phyloP scores from a whole-genome alignment of 2,329 filamentous ascomycete genomes.

The Aspergillus ibericus region DNA sequence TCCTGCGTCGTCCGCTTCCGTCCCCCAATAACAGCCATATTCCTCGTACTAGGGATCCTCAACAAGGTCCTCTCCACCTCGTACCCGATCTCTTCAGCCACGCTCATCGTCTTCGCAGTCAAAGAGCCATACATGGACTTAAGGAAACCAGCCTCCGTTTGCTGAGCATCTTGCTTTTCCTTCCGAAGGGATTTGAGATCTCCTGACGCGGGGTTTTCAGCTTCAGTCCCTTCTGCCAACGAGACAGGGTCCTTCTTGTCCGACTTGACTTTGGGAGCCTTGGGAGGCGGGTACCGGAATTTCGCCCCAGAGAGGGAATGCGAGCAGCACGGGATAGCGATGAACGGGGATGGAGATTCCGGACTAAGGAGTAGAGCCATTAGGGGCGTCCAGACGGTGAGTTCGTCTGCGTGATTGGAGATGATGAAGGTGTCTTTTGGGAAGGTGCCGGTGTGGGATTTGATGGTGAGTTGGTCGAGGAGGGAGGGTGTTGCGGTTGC shows the following conservation, averaged over 20 bases:
- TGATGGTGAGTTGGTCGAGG: constrained; percentile 10
- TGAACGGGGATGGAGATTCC: constrained; percentile 70
- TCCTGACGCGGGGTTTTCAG: constrained; percentile 29
- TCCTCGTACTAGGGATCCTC: constrained; percentile 88
- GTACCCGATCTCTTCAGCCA: constrained; percentile 74
- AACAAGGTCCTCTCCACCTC: constrained; percentile 78
- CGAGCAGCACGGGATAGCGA: constrained; percentile 94
- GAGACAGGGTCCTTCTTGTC: not conserved
- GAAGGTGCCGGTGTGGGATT: constrained; percentile 62
- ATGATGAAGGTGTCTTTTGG: constrained; percentile 80
- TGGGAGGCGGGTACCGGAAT: constrained; percentile 57
- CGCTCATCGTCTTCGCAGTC: constrained; percentile 70
- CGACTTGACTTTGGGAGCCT: not conserved
- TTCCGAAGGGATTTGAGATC: constrained; percentile 43
- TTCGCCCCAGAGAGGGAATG: constrained; percentile 75
- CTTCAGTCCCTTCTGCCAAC: too few relatives aligned
- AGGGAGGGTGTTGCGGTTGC: constrained; percentile 23
- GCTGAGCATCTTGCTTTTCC: constrained; percentile 30
- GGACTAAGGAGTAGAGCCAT: constrained; percentile 64
- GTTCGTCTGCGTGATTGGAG: constrained; percentile 94
- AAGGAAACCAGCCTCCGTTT: constrained; percentile 35
- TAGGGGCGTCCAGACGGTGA: constrained; percentile 93
- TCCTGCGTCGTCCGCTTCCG: constrained; percentile 23
- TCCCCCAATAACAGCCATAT: constrained; percentile 76
- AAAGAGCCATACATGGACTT: constrained; percentile 80